These are phyloP conservation scores for Paxillus involutus DNA, from an alignment of 768 basidiomycete genomes.

Conservation along the genomic window DNA sequence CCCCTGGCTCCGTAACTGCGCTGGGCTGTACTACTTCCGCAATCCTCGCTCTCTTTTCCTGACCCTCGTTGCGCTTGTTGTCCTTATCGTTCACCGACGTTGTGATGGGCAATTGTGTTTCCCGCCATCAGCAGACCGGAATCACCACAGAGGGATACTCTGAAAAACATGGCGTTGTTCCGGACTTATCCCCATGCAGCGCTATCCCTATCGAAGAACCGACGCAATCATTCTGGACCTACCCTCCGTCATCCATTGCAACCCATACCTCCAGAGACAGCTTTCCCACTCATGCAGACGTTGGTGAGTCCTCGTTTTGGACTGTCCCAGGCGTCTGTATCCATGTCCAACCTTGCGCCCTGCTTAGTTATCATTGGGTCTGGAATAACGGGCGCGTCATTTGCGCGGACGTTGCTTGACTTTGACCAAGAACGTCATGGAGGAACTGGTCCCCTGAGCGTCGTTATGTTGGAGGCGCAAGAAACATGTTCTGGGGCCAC, in stretches of 20 bases:
- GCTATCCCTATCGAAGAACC: constrained; percentile 57
- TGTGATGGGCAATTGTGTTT: constrained; percentile 27
- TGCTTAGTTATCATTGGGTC: constrained; percentile 49
- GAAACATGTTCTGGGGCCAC: constrained; percentile 56
- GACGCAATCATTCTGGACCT: constrained; percentile 63
- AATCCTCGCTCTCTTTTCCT: not conserved
- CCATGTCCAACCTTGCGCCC: not conserved
- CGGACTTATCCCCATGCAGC: constrained; percentile 5
- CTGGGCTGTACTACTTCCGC: not conserved
- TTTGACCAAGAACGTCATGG: constrained; percentile 23
- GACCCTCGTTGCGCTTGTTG: not conserved
- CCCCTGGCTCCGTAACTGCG: not conserved
- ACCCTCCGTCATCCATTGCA: constrained; percentile 50
- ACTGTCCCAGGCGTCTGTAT: not conserved
- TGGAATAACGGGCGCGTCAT: constrained; percentile 49
- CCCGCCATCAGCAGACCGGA: constrained; percentile 7
- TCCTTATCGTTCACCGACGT: constrained; percentile 3
- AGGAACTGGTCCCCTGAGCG: constrained; percentile 19
- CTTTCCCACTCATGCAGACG: constrained; percentile 55
- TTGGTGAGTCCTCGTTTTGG: constrained; percentile 33
- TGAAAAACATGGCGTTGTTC: constrained; percentile 1
- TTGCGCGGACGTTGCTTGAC: constrained; percentile 39
- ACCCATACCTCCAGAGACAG: constrained; percentile 17
- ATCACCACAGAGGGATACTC: not conserved
- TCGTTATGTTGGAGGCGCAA: constrained; percentile 64